Base-by-base conservation (phyloP, 2,329 filamentous ascomycete genomes). In the Fusarium buharicum region DNA sequence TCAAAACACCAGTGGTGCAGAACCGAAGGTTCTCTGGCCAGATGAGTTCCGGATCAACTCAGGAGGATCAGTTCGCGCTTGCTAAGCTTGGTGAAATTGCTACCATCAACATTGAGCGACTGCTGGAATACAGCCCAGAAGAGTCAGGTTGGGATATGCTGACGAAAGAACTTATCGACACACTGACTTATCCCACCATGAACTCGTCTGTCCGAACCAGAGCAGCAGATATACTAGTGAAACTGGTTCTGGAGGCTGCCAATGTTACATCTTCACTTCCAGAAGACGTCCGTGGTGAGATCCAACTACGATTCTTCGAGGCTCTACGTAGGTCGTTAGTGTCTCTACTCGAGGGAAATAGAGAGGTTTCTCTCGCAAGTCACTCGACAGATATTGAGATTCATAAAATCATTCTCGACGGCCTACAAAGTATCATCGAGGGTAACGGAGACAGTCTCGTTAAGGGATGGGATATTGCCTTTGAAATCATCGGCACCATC, bases 391-490 rank as follows among this genome's bases (percentile, higher is more conserved):
- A 95, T 64, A 79, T 92, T 16, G 90, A 95, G 51, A 90, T 96
- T 14, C 92, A 97, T 72, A 89, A 89, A 62, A 86, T 90, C 49
- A 82, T 91, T 20, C 82, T 97, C 2, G 92, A 96, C 63, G 89
- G 90, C 1, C 79, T 97, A 7, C 93, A 92, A 73, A 88, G 83
- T 51, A 86, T 97, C 17, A 82, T 99, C 2, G 94, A 98, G 71
- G 90, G 93, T 61, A 94, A 90, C 67, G 95, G 94, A 9, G 93
- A 99, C 72, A 88, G 86, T 0, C 83, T 98, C 6, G 81, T 90
- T 13, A 88, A 87, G 64, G 93, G 93, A 4, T 99, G 95, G 95
- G 86, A 90, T 43, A 84, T 92, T 44, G 88, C 92, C 1, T 95
- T 99, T 66, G 87, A 91, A 39, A 89, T 97, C 59, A 90, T 98